A percentile compares a stretch with the other conserved stretches of the same genome.
phyloP scores from a whole-genome alignment of 176 grass and related monocot species.

The Phoenix roebelenii region DNA sequence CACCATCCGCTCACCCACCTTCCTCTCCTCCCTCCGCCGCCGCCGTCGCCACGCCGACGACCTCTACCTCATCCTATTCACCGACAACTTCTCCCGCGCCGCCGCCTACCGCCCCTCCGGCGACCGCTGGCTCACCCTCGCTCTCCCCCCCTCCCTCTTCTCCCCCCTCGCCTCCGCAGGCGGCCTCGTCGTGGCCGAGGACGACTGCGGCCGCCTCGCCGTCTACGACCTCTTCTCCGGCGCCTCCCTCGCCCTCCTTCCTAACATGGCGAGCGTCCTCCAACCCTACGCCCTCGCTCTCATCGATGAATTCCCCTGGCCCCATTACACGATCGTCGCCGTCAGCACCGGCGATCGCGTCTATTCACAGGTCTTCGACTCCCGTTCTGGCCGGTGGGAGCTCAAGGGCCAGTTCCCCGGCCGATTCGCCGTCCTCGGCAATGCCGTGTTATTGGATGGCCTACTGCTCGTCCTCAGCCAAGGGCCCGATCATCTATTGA shows the following conservation, averaged over 20 bases:
- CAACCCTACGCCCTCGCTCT: conserved; percentile 29
- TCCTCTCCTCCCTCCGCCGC: conserved; percentile 18
- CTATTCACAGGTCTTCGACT: conserved; percentile 24
- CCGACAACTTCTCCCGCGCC: conserved; percentile 14
- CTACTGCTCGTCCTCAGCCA: conserved; percentile 36
- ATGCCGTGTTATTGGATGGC: conserved; percentile 8
- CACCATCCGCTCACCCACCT: conserved; percentile 31
- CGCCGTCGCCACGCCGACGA: background rate
- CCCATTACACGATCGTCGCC: conserved; percentile 27
- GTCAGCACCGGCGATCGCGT: conserved; percentile 5
- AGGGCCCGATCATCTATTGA: conserved; percentile 26
- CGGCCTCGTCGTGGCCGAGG: background rate
- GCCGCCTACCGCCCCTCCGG: conserved; percentile 27
- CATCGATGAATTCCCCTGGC: conserved; percentile 11
- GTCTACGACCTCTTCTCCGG: background rate
- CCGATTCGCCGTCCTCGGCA: conserved; percentile 19
- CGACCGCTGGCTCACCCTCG: conserved; percentile 2
- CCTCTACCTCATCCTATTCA: conserved; percentile 27
- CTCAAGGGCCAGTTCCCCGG: conserved; percentile 20
- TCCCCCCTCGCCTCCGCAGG: background rate
- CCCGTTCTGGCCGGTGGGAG: conserved; percentile 23
- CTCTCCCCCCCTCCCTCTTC: conserved; percentile 2
- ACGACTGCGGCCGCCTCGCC: background rate
- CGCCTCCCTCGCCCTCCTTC: background rate
- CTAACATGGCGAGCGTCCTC: background rate